Conservation (phyloP, 2,329 filamentous ascomycete genomes). For the Beauveria brongniartii region DNA sequence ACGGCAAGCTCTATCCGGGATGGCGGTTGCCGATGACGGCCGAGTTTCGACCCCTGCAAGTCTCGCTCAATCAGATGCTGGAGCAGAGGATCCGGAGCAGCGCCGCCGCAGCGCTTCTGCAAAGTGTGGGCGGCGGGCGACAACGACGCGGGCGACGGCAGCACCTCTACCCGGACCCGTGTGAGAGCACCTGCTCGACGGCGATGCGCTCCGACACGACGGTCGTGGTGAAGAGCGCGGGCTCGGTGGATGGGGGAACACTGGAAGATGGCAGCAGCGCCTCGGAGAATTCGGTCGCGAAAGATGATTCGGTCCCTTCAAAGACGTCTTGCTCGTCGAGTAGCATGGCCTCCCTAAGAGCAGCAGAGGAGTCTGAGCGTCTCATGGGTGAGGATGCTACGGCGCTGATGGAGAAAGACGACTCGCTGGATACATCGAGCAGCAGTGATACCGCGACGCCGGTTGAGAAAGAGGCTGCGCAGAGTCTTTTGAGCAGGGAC, state of each 20-base stretch:
- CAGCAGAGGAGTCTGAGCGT: neutral
- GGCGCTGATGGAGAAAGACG: no score
- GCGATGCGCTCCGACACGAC: neutral
- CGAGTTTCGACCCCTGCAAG: neutral
- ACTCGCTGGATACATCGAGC: neutral
- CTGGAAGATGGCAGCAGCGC: no score
- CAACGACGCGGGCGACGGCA: neutral
- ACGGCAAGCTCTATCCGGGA: slow-evolving; percentile 3
- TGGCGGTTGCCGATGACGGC: slow-evolving; percentile 1
- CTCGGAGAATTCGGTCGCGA: no score
- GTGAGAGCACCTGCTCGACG: slow-evolving; percentile 5
- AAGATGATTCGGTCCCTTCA: neutral
- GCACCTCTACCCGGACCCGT: neutral
- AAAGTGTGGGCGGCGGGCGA: no score
- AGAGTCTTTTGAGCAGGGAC: no score
- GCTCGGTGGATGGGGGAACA: no score
- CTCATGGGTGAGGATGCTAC: no score
- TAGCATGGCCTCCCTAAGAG: neutral
- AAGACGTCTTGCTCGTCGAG: neutral
- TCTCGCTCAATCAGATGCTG: neutral
- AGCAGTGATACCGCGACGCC: neutral
- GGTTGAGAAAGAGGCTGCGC: neutral
- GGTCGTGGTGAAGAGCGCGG: neutral
- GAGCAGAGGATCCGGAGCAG: neutral
- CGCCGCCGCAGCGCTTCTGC: neutral